Conservation (phyloP, 108 stramenopile species). For the Stephanodiscus triporus region DNA sequence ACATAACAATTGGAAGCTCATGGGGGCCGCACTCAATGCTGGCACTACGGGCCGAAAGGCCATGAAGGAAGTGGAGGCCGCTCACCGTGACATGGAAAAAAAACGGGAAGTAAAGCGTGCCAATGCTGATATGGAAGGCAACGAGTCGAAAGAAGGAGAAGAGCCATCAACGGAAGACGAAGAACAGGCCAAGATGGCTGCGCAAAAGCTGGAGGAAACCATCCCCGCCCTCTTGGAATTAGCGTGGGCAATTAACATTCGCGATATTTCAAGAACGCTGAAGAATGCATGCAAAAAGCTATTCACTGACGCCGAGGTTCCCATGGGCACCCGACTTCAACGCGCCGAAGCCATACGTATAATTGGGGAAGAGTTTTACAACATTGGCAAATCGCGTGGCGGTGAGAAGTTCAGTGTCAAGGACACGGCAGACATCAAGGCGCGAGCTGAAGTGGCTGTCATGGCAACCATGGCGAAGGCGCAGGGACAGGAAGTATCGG, state of each 20-base stretch:
- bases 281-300: slow-evolving; percentile 75
- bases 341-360: slow-evolving; percentile 78
- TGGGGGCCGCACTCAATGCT: slow-evolving; percentile 78
- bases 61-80: slow-evolving; percentile 72
- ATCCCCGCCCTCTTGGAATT: slow-evolving; percentile 80
- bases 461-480: slow-evolving; percentile 91
- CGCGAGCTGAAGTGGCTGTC: slow-evolving; percentile 84
- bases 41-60: slow-evolving; percentile 68
- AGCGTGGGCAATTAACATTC: slow-evolving; percentile 81
- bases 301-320: slow-evolving; percentile 74
- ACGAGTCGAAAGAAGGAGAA: slow-evolving; percentile 17
- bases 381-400: slow-evolving; percentile 62
- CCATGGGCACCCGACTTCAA: slow-evolving; percentile 57
- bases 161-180: slow-evolving; percentile 47
- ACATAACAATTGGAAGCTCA: slow-evolving; percentile 60
- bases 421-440: slow-evolving; percentile 72
- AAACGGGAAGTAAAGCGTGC: slow-evolving; percentile 40
- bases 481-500: slow-evolving; percentile 87
- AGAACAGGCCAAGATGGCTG: slow-evolving; percentile 65
- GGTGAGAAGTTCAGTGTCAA: slow-evolving; percentile 47
- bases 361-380: slow-evolving; percentile 72
- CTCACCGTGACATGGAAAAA: slow-evolving; percentile 57
- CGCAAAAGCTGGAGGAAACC: slow-evolving; percentile 66
- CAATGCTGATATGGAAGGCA: slow-evolving; percentile 14
- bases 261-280: slow-evolving; percentile 80